Conservation (phyloP, 2,329 filamentous ascomycete species). For the Hypoxylon sp. region DNA sequence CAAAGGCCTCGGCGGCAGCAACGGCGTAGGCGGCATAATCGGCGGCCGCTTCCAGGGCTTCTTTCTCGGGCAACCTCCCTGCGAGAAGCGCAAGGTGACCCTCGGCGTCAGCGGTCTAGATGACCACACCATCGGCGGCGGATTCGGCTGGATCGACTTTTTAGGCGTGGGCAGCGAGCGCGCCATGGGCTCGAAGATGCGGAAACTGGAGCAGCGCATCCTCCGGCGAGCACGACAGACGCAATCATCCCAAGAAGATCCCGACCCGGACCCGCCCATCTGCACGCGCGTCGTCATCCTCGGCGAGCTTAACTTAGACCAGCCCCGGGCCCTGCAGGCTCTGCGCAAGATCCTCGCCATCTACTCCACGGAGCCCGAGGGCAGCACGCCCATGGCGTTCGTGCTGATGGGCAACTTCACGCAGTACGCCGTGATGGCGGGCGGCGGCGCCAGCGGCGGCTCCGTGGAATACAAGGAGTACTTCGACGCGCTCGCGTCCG, state of each 20-base stretch:
- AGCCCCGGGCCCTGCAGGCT: conserved; percentile 84
- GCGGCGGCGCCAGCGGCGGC: conserved; percentile 79
- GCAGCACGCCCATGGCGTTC: conserved; percentile 81
- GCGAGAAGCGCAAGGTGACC: conserved; percentile 85
- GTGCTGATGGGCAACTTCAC: conserved; percentile 90
- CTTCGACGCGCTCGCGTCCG: conserved; percentile 88
- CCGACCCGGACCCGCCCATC: conserved; percentile 52
- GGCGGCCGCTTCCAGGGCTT: conserved; percentile 94
- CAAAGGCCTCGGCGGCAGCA: conserved; percentile 80
- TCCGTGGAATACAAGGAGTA: conserved; percentile 98
- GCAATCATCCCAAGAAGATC: conserved; percentile 55
- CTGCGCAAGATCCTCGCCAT: conserved; percentile 82
- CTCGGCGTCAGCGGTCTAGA: conserved; percentile 78
- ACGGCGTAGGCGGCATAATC: conserved; percentile 89
- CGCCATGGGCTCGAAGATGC: conserved; percentile 86
- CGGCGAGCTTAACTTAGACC: conserved; percentile 89
- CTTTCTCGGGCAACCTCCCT: conserved; percentile 91
- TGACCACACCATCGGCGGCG: conserved; percentile 78
- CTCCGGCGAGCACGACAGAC: conserved; percentile 60
- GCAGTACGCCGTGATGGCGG: conserved; percentile 74
- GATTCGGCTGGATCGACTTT: conserved; percentile 98
- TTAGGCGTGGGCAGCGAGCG: conserved; percentile 91
- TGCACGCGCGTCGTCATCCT: conserved; percentile 78
- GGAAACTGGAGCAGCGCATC: conserved; percentile 80
- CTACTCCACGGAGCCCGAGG: conserved; percentile 77